phyloP scores from a whole-genome alignment of 2,329 filamentous ascomycete genomes.

The Scedosporium aurantiacum region DNA sequence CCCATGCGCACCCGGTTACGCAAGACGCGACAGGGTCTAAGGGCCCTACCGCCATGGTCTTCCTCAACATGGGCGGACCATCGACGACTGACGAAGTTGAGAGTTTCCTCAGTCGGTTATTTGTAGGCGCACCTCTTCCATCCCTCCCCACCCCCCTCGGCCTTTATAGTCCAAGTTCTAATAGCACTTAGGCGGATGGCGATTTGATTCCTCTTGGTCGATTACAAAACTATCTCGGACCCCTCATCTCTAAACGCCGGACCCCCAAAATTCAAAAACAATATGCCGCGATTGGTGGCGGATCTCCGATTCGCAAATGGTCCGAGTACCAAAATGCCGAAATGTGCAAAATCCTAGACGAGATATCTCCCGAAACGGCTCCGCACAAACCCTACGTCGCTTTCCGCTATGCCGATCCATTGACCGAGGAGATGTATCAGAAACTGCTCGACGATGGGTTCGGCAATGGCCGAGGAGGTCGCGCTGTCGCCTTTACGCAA shows the following conservation, averaged over 20 bases:
- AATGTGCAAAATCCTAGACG: conserved; percentile 96
- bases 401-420: conserved; percentile 85
- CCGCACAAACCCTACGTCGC: conserved; percentile 97
- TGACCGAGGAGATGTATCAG: conserved; percentile 90
- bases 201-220: conserved; percentile 94
- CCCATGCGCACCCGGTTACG: conserved; percentile 60
- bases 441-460: conserved; percentile 80
- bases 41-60: conserved; percentile 94
- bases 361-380: conserved; percentile 81
- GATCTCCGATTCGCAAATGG: conserved; percentile 98
- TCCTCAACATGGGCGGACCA: conserved; percentile 97
- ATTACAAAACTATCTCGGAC: conserved; percentile 81
- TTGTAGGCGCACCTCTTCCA: conserved; percentile 47
- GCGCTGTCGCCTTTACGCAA: conserved; percentile 94
- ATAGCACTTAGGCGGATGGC: conserved; percentile 58
- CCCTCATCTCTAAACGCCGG: conserved; percentile 71
- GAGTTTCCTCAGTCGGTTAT: conserved; percentile 80
- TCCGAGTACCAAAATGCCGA: conserved; percentile 86
- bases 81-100: conserved; percentile 80
- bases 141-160: conserved; percentile 9
- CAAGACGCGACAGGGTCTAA: conserved; percentile 60
- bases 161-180: conserved; percentile 8
- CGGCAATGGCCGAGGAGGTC: conserved; percentile 76
- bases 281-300: conserved; percentile 88
- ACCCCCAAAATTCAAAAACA: conserved; percentile 97